Conservation (phyloP, 2,329 filamentous ascomycete species). For the Colletotrichum truncatum region DNA sequence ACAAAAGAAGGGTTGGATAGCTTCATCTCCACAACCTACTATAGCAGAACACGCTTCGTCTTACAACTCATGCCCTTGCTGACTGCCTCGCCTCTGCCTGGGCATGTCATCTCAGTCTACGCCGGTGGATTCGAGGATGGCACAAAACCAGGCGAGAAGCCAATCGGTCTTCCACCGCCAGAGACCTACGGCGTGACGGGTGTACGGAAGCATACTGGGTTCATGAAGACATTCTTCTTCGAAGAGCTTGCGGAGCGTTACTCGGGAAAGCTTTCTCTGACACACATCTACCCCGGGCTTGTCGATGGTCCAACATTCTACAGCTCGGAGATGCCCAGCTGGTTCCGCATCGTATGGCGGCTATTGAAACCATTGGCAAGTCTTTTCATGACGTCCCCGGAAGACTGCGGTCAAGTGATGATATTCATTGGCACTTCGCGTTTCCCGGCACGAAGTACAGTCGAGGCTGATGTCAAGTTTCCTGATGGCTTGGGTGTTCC, state of each 20-base stretch:
- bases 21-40: constrained; percentile 20
- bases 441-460: constrained; percentile 7
- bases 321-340: constrained; percentile 4
- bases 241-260: constrained; percentile 15
- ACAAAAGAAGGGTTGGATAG: neutral
- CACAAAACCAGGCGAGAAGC: constrained; percentile 11
- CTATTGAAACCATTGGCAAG: constrained; percentile 1
- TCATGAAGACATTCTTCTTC: constrained; percentile 27
- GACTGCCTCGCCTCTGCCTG: constrained; percentile 9
- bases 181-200: constrained; percentile 12
- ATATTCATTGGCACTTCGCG: constrained; percentile 16
- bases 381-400: constrained; percentile 14
- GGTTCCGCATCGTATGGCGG: constrained; percentile 15
- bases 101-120: constrained; percentile 26
- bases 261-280: constrained; percentile 13
- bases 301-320: constrained; percentile 18
- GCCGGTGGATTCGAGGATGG: constrained; percentile 21
- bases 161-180: constrained; percentile 8
- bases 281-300: constrained; percentile 20
- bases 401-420: constrained; percentile 8
- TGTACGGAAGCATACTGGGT: constrained; percentile 15
- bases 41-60: constrained; percentile 22
- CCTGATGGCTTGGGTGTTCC: neutral
- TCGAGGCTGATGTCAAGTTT: neutral
- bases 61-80: constrained; percentile 10